Conservation (phyloP, 331 rosid species). For the Erythrophleum ivorense region DNA sequence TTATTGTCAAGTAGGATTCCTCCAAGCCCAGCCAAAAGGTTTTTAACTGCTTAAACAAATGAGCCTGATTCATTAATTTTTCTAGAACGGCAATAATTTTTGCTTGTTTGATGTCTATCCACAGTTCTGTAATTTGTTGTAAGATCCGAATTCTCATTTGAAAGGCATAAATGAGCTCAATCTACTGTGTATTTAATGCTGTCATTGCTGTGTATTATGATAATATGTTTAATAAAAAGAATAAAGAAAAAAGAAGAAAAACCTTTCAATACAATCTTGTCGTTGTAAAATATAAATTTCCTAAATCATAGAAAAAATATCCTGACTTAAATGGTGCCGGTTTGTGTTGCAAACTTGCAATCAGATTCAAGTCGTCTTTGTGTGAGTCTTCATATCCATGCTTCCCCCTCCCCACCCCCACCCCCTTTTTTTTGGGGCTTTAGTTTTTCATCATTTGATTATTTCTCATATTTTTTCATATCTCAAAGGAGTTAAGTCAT, state of each 20-base stretch:
- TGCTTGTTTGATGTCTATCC: conserved; percentile 20
- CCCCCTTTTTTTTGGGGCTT: background rate
- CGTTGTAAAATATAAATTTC: background rate
- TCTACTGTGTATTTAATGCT: background rate
- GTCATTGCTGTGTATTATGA: background rate
- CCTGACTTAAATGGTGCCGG: background rate
- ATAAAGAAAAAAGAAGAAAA: background rate
- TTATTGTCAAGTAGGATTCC: conserved; percentile 27
- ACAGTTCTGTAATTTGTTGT: conserved; percentile 1
- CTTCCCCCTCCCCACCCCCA: too few species aligned
- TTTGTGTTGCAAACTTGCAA: conserved; percentile 2
- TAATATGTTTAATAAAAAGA: background rate
- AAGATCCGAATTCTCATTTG: conserved; percentile 23
- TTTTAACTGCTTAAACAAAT: conserved; percentile 15
- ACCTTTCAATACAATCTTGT: background rate
- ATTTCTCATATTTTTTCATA: too few species aligned
- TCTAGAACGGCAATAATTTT: background rate
- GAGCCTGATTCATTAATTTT: conserved; percentile 12
- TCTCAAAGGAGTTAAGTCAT: background rate
- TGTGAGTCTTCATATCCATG: background rate
- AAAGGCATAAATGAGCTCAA: conserved; percentile 13
- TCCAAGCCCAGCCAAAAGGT: background rate
- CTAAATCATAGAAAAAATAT: background rate
- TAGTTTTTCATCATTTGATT: background rate
- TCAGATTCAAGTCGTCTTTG: conserved; percentile 14